Base-by-base conservation (phyloP, 257 asterid species). In the Thymus mandschuricus region DNA sequence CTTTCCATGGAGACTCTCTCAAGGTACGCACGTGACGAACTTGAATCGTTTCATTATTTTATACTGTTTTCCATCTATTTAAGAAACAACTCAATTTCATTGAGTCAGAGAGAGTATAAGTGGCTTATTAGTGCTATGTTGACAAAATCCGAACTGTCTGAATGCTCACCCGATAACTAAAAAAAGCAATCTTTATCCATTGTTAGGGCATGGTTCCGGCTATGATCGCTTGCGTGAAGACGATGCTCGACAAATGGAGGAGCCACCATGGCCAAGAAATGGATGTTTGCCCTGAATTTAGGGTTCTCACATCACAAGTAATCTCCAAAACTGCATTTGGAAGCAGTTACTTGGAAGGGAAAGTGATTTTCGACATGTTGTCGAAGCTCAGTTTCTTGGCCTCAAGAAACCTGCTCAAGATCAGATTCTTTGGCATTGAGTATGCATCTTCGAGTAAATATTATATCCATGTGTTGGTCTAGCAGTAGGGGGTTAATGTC, bases 281-380 rank as follows among this genome's bases (percentile, higher is more conserved):
- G 6, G 88, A 86, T 2, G 87, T 79, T n/a, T 74, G 74, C 34
- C 56, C 54, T 28, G 84, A 83, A n/a, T 86, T 81, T 60, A 83
- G 62, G 77, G 41, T 74, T 58, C 80, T 88, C 52, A 83, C 84
- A 34, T 77, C 88, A 11, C 88, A 88, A 8, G 81, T 84, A 6
- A 88, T 86, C 52, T 84, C 96, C 12, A 84, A 80, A 69, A 84
- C 92, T 4, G 88, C 88, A 41, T 83, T 88, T 50, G 96, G 96
- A 72, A 84, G 92, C 71, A 86, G 86, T 69, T 84, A 83, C 67
- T 48, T 71, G 66, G 96, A 88, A 74, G 92, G 92, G 69, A 58
- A 64, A 69, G 66, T 75, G 55, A 83, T 88, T 27, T 85, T 85
- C 27, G 82, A 81, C n/a, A 64, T 83, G 84, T 15, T 86, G 60